These are phyloP conservation scores for Tulasnella calospora DNA, from an alignment of 768 basidiomycete species.

Conservation along the genomic window DNA sequence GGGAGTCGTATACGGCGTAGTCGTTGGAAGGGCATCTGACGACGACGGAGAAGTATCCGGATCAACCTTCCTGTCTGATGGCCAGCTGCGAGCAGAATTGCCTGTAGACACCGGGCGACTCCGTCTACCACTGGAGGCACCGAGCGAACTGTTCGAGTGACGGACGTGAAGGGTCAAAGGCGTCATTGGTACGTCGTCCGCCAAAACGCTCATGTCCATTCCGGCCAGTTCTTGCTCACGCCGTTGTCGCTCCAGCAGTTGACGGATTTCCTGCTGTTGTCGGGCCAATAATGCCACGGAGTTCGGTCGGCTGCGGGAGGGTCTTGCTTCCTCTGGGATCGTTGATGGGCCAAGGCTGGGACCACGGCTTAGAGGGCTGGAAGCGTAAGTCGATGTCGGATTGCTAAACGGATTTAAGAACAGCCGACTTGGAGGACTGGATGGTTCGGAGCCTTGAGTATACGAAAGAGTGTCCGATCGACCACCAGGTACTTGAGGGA, in stretches of 20 bases:
- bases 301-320: neutral
- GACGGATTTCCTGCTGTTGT: conserved; percentile 14
- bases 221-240: neutral
- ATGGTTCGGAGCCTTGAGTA: neutral
- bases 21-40: neutral
- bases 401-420: neutral
- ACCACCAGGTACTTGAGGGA: neutral
- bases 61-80: neutral
- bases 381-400: neutral
- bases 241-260: conserved; percentile 1
- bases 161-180: neutral
- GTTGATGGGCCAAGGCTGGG: neutral
- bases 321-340: neutral
- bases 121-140: neutral
- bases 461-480: neutral
- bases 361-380: neutral
- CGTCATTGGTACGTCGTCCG: neutral
- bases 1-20: neutral
- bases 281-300: neutral
- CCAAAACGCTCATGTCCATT: neutral
- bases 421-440: neutral
- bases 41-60: neutral
- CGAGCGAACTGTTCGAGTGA: neutral
- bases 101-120: neutral
- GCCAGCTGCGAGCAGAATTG: neutral